These are phyloP conservation scores for Racocetra persica DNA, from an alignment of 371 early-diverging fungal species.

Conservation along the genomic window DNA sequence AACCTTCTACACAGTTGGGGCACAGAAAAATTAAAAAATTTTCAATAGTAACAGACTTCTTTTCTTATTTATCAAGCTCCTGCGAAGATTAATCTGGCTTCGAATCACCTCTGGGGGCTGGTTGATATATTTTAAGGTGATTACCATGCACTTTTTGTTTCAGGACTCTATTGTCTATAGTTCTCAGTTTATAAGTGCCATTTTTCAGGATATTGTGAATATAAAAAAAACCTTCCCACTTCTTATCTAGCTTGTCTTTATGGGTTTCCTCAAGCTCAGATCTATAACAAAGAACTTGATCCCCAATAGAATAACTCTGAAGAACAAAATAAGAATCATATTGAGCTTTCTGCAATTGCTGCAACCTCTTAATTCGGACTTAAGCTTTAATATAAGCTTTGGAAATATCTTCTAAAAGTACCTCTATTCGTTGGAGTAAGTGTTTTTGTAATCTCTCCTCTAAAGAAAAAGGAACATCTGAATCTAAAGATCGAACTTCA, in stretches of 20 bases:
- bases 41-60: no score
- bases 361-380: neutral
- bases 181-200: neutral
- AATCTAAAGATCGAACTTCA: slow-evolving; percentile 42
- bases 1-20: no score
- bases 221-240: neutral
- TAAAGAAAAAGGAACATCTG: slow-evolving; percentile 14
- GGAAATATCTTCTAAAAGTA: neutral
- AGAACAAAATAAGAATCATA: neutral
- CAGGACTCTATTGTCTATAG: neutral
- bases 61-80: no score
- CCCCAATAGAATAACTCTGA: neutral
- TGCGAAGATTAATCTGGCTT: no score
- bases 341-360: neutral
- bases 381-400: neutral
- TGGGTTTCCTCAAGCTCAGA: neutral
- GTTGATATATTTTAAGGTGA: no score
- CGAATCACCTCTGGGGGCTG: no score
- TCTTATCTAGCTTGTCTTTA: neutral
- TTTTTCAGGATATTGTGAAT: slow-evolving; percentile 25
- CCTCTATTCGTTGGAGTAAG: neutral
- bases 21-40: no score
- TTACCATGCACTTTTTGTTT: neutral
- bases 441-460: neutral
- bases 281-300: neutral